phyloP scores from a whole-genome alignment of 176 grass and related monocot species.

The Rhynchospora breviuscula region DNA sequence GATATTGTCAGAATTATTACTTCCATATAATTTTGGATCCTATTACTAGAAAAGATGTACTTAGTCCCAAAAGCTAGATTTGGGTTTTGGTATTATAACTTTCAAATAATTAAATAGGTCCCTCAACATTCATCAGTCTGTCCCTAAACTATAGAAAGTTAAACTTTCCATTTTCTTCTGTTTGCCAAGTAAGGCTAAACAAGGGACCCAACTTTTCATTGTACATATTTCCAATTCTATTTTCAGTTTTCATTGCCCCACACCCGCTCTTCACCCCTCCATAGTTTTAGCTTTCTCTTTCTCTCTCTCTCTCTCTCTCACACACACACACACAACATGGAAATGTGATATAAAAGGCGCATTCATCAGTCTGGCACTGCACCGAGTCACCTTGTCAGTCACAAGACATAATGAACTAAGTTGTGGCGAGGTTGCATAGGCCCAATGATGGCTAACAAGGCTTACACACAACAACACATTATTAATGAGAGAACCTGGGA shows the following conservation, averaged over 20 bases:
- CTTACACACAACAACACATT: neutral
- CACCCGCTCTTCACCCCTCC: neutral
- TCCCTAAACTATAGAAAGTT: conserved; percentile 10
- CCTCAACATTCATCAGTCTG: neutral
- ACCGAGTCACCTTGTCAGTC: neutral
- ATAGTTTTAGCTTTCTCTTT: neutral
- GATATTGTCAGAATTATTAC: neutral
- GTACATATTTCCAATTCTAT: neutral
- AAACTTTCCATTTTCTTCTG: neutral
- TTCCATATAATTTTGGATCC: neutral
- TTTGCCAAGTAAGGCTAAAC: neutral
- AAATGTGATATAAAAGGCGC: neutral
- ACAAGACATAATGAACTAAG: neutral
- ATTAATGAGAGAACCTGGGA: neutral
- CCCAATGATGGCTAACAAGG: neutral
- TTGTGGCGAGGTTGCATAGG: neutral
- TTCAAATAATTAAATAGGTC: neutral
- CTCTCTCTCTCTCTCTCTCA: neutral
- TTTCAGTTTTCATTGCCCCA: neutral
- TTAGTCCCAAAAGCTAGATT: neutral
- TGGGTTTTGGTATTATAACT: neutral
- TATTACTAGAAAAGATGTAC: neutral
- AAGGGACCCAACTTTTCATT: neutral
- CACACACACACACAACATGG: neutral
- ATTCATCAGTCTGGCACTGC: neutral